These are phyloP conservation scores for Lecanoromycetidae sp. DNA, from an alignment of 2,329 filamentous ascomycete species.

Conservation along the genomic window DNA sequence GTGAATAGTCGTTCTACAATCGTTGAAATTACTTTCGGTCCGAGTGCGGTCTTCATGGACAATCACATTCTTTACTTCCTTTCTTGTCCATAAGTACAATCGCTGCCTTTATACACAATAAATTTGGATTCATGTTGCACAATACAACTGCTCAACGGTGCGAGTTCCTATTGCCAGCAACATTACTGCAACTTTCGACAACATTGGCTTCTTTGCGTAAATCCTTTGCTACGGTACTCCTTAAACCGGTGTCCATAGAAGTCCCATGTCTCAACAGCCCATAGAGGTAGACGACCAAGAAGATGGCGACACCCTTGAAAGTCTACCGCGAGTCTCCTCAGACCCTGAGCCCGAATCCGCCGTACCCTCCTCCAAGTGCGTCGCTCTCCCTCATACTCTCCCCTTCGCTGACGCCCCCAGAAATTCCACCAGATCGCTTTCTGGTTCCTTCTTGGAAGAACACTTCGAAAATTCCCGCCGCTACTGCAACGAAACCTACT, in stretches of 20 bases:
- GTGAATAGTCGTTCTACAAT: not conserved
- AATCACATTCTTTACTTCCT: slow-evolving; percentile 3
- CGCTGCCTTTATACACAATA: not conserved
- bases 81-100: not conserved
- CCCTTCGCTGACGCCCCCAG: slow-evolving; percentile 16
- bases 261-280: slow-evolving; percentile 7
- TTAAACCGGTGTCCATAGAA: not conserved
- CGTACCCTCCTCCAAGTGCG: slow-evolving; percentile 14
- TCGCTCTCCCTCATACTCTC: not conserved
- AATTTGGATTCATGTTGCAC: not conserved
- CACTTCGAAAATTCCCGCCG: slow-evolving; percentile 48
- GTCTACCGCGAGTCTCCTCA: slow-evolving; percentile 5
- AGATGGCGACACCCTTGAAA: not conserved
- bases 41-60: too few relatives aligned
- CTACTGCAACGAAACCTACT: slow-evolving; percentile 51
- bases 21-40: slow-evolving; percentile 8
- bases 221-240: not conserved
- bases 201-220: not conserved
- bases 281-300: slow-evolving; percentile 13
- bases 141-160: not conserved
- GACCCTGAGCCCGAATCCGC: slow-evolving; percentile 9
- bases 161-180: not conserved
- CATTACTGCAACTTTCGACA: not conserved
- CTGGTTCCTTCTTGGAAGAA: slow-evolving; percentile 35
- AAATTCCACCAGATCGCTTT: slow-evolving; percentile 28